Evolutionary conservation across 2,329 filamentous ascomycete species (phyloP).

Genomic region (Knoxdaviesia proteae): DNA sequence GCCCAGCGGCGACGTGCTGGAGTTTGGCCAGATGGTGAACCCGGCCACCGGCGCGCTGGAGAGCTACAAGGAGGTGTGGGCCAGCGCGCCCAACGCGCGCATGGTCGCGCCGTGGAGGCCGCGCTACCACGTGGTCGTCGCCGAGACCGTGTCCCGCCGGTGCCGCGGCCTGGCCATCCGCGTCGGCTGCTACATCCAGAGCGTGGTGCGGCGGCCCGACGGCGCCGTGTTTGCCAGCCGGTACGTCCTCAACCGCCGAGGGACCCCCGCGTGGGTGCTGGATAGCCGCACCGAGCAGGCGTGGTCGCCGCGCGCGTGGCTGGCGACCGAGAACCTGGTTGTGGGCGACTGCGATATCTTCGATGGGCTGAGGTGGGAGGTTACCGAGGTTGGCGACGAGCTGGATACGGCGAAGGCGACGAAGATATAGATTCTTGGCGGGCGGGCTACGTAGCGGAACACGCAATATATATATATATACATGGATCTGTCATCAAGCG

Average conservation of each 20-base stretch:
- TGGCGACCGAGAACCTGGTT: background rate
- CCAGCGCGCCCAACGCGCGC: background rate
- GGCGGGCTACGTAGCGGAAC: no score
- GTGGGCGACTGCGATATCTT: background rate
- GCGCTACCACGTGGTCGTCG: background rate
- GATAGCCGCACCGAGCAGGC: background rate
- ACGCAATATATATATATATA: no score
- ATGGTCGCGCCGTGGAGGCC: background rate
- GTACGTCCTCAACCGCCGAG: background rate
- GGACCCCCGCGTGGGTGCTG: background rate
- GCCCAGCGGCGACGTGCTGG: conserved; percentile 21
- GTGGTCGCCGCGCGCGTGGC: background rate
- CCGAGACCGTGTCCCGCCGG: background rate
- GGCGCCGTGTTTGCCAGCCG: background rate
- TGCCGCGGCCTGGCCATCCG: background rate
- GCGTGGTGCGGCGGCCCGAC: background rate
- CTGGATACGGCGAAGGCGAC: no score
- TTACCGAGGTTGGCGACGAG: background rate
- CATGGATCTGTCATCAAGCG: no score
- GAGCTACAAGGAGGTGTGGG: conserved; percentile 49
- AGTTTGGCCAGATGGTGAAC: conserved; percentile 39
- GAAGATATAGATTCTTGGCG: no score
- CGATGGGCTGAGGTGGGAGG: conserved; percentile 1
- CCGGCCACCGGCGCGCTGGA: conserved; percentile 26
- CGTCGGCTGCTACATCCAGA: conserved; percentile 1